Evolutionary conservation across 768 basidiomycete species (phyloP).

Genomic region (Gloeopeniophorella convolvens): DNA sequence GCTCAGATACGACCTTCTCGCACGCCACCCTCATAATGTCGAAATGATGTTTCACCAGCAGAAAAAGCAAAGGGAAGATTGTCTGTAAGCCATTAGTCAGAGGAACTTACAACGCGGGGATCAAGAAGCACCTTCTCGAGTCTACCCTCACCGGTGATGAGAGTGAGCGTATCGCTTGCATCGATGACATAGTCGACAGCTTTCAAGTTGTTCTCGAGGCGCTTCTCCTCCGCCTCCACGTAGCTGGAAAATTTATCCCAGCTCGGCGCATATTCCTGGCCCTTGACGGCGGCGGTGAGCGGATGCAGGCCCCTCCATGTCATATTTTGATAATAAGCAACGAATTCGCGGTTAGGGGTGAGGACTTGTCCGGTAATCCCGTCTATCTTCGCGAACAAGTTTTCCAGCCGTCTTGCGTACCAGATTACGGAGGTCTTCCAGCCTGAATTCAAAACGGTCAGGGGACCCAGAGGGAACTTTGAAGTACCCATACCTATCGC

Average conservation of each 20-base stretch:
- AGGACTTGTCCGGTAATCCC: constrained; percentile 2
- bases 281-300: constrained; percentile 1
- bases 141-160: constrained; percentile 25
- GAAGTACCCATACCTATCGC: constrained; percentile 16
- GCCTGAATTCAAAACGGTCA: neutral
- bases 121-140: constrained; percentile 28
- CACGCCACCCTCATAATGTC: constrained; percentile 16
- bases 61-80: constrained; percentile 14
- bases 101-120: no score
- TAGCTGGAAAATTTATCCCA: constrained; percentile 21
- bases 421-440: constrained; percentile 7
- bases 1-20: neutral
- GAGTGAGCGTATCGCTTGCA: constrained; percentile 24
- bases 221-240: constrained; percentile 23
- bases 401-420: constrained; percentile 11
- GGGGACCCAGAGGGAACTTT: neutral
- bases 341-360: constrained; percentile 3
- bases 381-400: constrained; percentile 12
- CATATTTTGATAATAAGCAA: neutral
- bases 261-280: neutral
- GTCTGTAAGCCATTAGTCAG: no score
- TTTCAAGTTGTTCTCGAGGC: constrained; percentile 23
- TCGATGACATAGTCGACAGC: constrained; percentile 27
- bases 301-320: constrained; percentile 1
- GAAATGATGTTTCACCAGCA: constrained; percentile 20